Percentiles rank a stretch among this genome's conserved stretches.
phyloP scores from a whole-genome alignment of 2,329 filamentous ascomycete genomes.

The Rhynchosporium graminicola region DNA sequence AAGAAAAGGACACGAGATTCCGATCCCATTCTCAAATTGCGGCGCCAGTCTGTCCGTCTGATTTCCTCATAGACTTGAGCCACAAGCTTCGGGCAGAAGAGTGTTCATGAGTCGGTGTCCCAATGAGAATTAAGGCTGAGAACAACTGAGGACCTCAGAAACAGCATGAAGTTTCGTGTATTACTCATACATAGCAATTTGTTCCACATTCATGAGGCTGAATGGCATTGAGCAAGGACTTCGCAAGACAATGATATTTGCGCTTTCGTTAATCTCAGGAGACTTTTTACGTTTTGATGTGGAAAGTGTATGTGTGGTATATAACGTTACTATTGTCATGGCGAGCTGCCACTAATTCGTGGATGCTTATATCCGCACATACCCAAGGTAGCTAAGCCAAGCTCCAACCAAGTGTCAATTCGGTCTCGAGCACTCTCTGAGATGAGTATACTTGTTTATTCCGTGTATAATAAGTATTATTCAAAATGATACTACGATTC shows the following conservation, averaged over 20 bases:
- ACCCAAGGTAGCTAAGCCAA: too few species aligned
- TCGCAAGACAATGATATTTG: not conserved
- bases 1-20: not conserved
- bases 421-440: too few species aligned
- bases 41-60: not conserved
- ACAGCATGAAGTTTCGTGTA: slow-evolving; percentile 3
- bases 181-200: not conserved
- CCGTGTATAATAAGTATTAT: too few species aligned
- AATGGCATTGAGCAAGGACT: not conserved
- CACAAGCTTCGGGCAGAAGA: slow-evolving; percentile 15
- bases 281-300: too few species aligned
- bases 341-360: too few species aligned
- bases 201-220: slow-evolving; percentile 3
- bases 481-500: too few species aligned
- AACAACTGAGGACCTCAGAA: not conserved
- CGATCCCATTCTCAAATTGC: not conserved
- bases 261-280: too few species aligned
- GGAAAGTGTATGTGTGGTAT: too few species aligned
- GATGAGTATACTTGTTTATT: too few species aligned
- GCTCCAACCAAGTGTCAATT: too few species aligned
- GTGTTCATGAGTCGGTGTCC: not conserved
- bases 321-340: too few species aligned
- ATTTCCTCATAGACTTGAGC: not conserved
- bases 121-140: slow-evolving; percentile 15
- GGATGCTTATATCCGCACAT: too few species aligned